These are phyloP conservation scores for Gryganskiella cystojenkinii DNA, from an alignment of 192 early-diverging fungal species.

Conservation along the genomic window DNA sequence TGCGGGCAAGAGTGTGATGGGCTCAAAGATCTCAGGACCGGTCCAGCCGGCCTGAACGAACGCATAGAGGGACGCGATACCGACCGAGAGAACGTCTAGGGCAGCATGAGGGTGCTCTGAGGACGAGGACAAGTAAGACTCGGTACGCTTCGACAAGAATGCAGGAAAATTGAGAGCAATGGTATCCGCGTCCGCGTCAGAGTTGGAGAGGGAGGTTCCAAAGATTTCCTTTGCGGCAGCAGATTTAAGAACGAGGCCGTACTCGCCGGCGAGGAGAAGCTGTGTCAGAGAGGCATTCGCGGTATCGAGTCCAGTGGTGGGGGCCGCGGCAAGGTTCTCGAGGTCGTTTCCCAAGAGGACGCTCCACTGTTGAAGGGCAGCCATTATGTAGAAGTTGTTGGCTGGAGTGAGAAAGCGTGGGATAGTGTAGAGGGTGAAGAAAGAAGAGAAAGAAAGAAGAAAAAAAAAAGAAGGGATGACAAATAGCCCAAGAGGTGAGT, in stretches of 20 bases:
- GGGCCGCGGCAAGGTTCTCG: not conserved
- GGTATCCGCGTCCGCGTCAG: conserved; percentile 13
- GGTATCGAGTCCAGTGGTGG: conserved; percentile 7
- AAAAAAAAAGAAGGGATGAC: conserved; percentile 9
- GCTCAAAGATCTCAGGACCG: conserved; percentile 79
- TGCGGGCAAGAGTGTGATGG: conserved; percentile 68
- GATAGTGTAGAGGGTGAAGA: not conserved
- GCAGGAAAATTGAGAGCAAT: conserved; percentile 52
- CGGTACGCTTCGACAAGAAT: conserved; percentile 54
- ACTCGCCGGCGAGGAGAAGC: conserved; percentile 58
- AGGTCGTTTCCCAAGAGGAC: conserved; percentile 39
- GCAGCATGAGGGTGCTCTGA: conserved; percentile 23
- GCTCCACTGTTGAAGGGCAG: conserved; percentile 44
- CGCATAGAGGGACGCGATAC: conserved; percentile 75
- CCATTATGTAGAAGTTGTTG: conserved; percentile 6
- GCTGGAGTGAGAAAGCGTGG: not conserved
- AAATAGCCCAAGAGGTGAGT: not conserved
- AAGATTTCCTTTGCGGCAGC: conserved; percentile 57
- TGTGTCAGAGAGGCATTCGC: conserved; percentile 31
- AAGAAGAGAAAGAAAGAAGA: not conserved
- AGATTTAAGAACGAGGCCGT: conserved; percentile 60
- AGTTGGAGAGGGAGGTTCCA: conserved; percentile 56
- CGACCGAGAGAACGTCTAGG: conserved; percentile 65
- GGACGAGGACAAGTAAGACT: conserved; percentile 40
- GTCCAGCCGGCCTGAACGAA: conserved; percentile 94